Conservation (phyloP, 306 rosid species). For the Amphicarpaea edgeworthii region DNA sequence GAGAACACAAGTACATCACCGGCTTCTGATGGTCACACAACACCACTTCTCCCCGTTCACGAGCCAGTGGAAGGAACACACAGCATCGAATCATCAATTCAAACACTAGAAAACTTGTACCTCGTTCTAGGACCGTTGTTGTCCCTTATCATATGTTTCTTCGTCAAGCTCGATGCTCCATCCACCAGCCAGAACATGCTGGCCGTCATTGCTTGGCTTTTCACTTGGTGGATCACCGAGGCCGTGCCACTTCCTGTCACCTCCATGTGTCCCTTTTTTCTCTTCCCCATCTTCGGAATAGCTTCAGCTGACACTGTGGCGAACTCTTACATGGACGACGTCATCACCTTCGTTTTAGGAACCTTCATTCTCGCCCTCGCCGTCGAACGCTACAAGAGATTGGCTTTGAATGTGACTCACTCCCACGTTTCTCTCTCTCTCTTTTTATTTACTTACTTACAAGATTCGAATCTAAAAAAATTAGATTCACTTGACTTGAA, state of each 20-base stretch:
- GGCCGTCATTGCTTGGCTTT: constrained; percentile 78
- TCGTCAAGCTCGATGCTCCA: constrained; percentile 63
- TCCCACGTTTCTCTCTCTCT: no score
- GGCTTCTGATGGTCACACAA: constrained; percentile 53
- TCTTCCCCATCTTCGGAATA: constrained; percentile 79
- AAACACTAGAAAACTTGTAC: constrained; percentile 53
- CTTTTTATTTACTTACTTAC: no score
- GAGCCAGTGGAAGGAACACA: constrained; percentile 27
- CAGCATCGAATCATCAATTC: constrained; percentile 47
- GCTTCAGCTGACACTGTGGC: constrained; percentile 74
- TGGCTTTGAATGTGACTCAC: no score
- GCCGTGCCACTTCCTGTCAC: constrained; percentile 90
- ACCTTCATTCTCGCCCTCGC: constrained; percentile 71
- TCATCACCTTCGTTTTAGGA: constrained; percentile 77
- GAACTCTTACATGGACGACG: constrained; percentile 82
- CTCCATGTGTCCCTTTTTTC: constrained; percentile 82
- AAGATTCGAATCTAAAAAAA: no score
- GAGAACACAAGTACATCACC: constrained; percentile 16
- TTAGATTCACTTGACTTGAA: no score
- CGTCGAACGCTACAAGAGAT: no score
- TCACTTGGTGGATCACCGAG: constrained; percentile 84
- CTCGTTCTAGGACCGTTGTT: constrained; percentile 68
- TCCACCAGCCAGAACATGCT: constrained; percentile 67
- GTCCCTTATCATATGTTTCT: constrained; percentile 49
- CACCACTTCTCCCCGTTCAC: constrained; percentile 69